Evolutionary conservation across 345 rosid genomes (phyloP).

Genomic region (Anacardium occidentale): DNA sequence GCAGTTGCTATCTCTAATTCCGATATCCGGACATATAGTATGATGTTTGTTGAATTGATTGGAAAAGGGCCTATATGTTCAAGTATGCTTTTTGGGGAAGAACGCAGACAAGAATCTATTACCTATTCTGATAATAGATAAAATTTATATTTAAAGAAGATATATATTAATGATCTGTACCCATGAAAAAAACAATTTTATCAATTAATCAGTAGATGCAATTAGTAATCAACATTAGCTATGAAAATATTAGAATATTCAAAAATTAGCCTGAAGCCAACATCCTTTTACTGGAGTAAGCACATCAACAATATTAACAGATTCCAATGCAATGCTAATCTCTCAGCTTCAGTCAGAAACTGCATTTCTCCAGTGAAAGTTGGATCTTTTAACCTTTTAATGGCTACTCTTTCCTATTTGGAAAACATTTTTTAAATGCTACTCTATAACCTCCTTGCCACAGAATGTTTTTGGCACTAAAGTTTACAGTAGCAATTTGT

Average conservation of each 20-base stretch:
- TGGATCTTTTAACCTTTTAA: constrained; percentile 92
- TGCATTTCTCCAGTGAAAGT: constrained; percentile 83
- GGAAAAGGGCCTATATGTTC: not conserved
- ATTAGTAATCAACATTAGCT: not conserved
- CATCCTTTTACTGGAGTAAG: not conserved
- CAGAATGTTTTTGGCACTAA: constrained; percentile 68
- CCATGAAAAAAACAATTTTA: not conserved
- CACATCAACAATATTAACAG: constrained; percentile 32
- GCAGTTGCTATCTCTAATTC: not conserved
- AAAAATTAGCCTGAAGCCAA: not conserved
- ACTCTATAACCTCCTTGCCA: constrained; percentile 98
- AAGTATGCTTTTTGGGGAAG: not conserved
- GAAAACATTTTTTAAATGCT: constrained; percentile 84
- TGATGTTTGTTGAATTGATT: not conserved
- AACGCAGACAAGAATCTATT: constrained; percentile 1
- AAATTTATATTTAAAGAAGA: no score
- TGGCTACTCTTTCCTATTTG: constrained; percentile 69
- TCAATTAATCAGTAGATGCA: not conserved
- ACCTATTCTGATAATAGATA: not conserved
- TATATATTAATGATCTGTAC: no score
- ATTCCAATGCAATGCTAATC: constrained; percentile 89
- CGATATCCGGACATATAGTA: not conserved
- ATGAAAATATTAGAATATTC: not conserved
- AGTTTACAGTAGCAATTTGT: constrained; percentile 74
- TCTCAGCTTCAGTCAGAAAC: constrained; percentile 96